Percentiles rank a stretch among this genome's conserved stretches.
These are phyloP conservation scores for Hypericum androsaemum DNA, from an alignment of 345 rosid genomes.

Conservation along the genomic window DNA sequence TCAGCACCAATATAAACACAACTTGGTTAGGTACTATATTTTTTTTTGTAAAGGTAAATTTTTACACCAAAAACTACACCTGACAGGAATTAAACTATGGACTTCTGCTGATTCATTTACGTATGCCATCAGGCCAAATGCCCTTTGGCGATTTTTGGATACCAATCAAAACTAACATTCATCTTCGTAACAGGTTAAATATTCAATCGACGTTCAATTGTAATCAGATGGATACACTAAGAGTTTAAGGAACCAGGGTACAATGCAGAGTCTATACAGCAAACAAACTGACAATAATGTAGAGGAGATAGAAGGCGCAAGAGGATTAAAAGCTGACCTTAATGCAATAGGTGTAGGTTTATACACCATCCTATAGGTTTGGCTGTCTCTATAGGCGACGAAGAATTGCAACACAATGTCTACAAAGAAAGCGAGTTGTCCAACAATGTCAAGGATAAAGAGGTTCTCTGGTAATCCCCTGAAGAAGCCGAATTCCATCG, in stretches of 20 bases:
- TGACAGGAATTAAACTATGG: too few species aligned
- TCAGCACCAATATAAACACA: too few species aligned
- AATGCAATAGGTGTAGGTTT: slow-evolving; percentile 46
- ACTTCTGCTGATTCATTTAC: too few species aligned
- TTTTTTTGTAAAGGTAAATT: too few species aligned
- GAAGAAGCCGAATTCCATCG: slow-evolving; percentile 84
- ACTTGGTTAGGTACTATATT: too few species aligned
- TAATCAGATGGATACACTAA: too few species aligned
- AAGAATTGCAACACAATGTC: slow-evolving; percentile 62
- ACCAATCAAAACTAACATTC: too few species aligned
- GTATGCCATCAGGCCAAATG: too few species aligned
- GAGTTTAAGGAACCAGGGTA: too few species aligned
- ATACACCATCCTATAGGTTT: slow-evolving; percentile 45
- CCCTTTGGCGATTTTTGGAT: too few species aligned
- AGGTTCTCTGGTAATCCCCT: slow-evolving; percentile 64
- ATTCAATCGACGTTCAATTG: not conserved
- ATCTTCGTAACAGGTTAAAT: too few species aligned
- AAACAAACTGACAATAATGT: not conserved
- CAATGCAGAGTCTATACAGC: not conserved
- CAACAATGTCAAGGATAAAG: slow-evolving; percentile 58
- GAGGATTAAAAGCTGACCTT: slow-evolving; percentile 29
- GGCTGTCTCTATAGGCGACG: slow-evolving; percentile 51
- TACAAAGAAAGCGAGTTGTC: slow-evolving; percentile 65
- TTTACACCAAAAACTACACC: too few species aligned
- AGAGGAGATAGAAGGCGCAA: not conserved